Evolutionary conservation across 257 asterid species (phyloP).

Genomic region (Schizonepeta tenuifolia): DNA sequence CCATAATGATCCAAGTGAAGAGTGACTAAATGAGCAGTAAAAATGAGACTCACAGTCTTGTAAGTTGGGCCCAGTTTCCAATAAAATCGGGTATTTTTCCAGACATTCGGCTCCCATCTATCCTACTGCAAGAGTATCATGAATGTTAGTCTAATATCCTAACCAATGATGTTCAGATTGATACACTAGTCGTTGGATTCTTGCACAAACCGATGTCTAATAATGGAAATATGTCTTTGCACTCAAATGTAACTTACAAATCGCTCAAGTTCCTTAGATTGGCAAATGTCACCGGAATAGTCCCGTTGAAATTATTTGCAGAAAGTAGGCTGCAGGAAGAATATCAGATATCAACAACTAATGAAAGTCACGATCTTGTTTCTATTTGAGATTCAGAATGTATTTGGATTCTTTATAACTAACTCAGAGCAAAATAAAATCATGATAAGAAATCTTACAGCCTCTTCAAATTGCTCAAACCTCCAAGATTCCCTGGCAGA

Average conservation of each 20-base stretch:
- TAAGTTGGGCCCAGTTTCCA: conserved; percentile 70
- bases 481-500: conserved; percentile 68
- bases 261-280: conserved; percentile 73
- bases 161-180: not conserved
- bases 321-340: conserved; percentile 68
- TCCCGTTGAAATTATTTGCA: conserved; percentile 77
- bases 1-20: conserved; percentile 12
- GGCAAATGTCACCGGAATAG: conserved; percentile 64
- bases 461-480: conserved; percentile 56
- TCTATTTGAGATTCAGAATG: not conserved
- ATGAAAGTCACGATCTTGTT: not conserved
- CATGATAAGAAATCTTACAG: conserved; percentile 61
- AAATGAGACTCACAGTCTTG: conserved; percentile 58
- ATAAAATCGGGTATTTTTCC: conserved; percentile 82
- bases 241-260: conserved; percentile 60
- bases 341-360: conserved; percentile 28
- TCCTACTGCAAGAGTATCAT: conserved; percentile 67
- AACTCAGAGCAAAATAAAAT: not conserved
- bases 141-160: not conserved
- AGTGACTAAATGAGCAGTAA: not conserved
- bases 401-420: not conserved
- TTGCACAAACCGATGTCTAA: not conserved
- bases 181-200: not conserved
- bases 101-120: conserved; percentile 69
- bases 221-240: not conserved